Conservation (phyloP, 108 stramenopile genomes). For the Nitzschia sp. region DNA sequence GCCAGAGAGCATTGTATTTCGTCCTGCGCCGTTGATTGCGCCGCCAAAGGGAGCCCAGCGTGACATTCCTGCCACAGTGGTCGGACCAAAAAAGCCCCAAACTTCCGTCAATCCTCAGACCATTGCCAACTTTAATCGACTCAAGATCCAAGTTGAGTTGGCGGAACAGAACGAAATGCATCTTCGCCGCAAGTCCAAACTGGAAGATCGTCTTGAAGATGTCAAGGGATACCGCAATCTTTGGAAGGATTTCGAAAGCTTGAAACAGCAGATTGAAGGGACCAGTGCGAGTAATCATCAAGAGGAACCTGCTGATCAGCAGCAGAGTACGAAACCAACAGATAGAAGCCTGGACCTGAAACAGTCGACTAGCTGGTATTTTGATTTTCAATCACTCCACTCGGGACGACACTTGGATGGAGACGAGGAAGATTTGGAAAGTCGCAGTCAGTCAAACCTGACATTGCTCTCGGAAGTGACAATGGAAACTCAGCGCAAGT, state of each 20-base stretch:
- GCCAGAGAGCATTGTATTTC: neutral
- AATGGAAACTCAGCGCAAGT: slow-evolving; percentile 20
- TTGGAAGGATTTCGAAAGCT: slow-evolving; percentile 38
- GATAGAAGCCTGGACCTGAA: slow-evolving; percentile 4
- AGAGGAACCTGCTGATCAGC: neutral
- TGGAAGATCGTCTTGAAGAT: slow-evolving; percentile 36
- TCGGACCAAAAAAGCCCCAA: neutral
- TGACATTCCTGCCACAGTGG: neutral
- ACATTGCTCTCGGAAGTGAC: slow-evolving; percentile 24
- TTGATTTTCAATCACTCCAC: slow-evolving; percentile 21
- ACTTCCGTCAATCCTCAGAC: slow-evolving; percentile 30
- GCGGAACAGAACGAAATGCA: slow-evolving; percentile 19
- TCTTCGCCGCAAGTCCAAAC: slow-evolving; percentile 20
- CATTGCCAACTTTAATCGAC: slow-evolving; percentile 37
- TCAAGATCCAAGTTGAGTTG: slow-evolving; percentile 32
- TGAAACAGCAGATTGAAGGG: slow-evolving; percentile 22
- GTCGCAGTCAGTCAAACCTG: slow-evolving; percentile 22
- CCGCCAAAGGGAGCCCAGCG: slow-evolving; percentile 14
- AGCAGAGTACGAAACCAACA: too few relatives aligned
- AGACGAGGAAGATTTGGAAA: slow-evolving; percentile 17
- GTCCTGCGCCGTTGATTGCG: slow-evolving; percentile 15
- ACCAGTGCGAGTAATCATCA: neutral
- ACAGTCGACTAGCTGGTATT: slow-evolving; percentile 27
- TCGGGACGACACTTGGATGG: neutral
- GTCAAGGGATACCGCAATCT: slow-evolving; percentile 27